Percentiles rank a stretch among this genome's conserved stretches.
Evolutionary conservation across 805 yeast species (phyloP).

Genomic region (Zygoascus bituminiphila): DNA sequence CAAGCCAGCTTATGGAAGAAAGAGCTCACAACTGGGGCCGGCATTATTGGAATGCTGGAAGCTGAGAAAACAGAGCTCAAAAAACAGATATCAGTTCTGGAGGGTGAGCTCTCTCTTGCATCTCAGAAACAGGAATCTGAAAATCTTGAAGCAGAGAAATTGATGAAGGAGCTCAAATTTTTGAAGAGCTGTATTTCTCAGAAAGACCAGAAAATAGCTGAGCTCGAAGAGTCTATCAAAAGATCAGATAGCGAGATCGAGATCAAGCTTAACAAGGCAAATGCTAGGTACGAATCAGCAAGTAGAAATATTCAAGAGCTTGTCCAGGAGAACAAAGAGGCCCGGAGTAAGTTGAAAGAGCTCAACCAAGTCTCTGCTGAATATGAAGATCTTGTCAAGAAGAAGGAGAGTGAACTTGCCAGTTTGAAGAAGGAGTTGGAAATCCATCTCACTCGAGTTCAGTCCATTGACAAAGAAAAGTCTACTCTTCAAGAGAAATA

Average conservation of each 20-base stretch:
- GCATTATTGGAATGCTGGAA: slow-evolving; percentile 30
- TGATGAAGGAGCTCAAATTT: slow-evolving; percentile 13
- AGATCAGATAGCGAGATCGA: slow-evolving; percentile 22
- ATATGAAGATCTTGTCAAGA: slow-evolving; percentile 29
- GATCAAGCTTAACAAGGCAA: slow-evolving; percentile 13
- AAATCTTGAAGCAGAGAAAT: slow-evolving; percentile 8
- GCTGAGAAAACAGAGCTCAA: slow-evolving; percentile 27
- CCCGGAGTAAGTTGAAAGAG: slow-evolving; percentile 34
- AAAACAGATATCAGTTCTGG: slow-evolving; percentile 28
- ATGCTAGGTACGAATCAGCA: slow-evolving; percentile 25
- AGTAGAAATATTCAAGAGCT: slow-evolving; percentile 33
- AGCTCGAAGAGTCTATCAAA: slow-evolving; percentile 26
- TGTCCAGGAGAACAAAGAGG: slow-evolving; percentile 37
- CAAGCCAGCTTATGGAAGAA: slow-evolving; percentile 27
- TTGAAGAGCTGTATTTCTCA: slow-evolving; percentile 22
- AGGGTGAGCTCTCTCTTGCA: slow-evolving; percentile 21
- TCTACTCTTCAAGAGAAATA: slow-evolving; percentile 7
- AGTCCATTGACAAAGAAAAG: slow-evolving; percentile 12
- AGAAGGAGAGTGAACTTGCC: slow-evolving; percentile 24
- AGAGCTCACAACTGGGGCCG: slow-evolving; percentile 30
- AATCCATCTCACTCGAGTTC: slow-evolving; percentile 6
- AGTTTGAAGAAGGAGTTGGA: slow-evolving; percentile 11
- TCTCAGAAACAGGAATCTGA: slow-evolving; percentile 14
- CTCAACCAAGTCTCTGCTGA: slow-evolving; percentile 33
- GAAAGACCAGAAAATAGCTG: slow-evolving; percentile 23